These are phyloP conservation scores for Ophiobolus disseminans DNA, from an alignment of 2,329 filamentous ascomycete species.

Conservation along the genomic window DNA sequence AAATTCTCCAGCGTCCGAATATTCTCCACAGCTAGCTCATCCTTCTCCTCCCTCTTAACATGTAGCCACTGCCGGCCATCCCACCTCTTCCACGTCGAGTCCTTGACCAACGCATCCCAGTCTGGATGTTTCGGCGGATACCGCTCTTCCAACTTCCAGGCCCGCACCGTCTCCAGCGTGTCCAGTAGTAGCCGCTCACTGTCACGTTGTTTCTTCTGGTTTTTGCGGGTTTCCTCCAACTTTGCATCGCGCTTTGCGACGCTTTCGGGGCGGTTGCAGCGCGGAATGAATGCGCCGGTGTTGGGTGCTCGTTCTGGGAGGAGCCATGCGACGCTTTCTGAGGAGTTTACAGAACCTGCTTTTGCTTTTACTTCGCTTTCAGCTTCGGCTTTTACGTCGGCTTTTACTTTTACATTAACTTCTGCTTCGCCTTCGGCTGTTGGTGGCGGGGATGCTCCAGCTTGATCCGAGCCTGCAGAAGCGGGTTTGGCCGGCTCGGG, in stretches of 20 bases:
- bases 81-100: constrained; percentile 13
- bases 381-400: too few relatives aligned
- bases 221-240: neutral
- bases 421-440: too few relatives aligned
- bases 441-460: neutral
- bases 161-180: constrained; percentile 3
- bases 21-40: neutral
- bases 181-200: neutral
- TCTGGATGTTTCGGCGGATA: constrained; percentile 5
- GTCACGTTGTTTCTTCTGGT: neutral
- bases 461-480: neutral
- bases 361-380: too few relatives aligned
- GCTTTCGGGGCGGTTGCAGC: neutral
- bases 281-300: neutral
- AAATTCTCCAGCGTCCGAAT: too few relatives aligned
- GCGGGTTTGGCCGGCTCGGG: neutral
- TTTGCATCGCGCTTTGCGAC: neutral
- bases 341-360: neutral
- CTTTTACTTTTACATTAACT: too few relatives aligned
- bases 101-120: neutral
- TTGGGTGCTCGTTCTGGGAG: neutral
- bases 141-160: neutral
- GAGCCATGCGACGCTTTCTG: neutral
- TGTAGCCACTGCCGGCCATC: constrained; percentile 6
- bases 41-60: neutral